Evolutionary conservation across 2,329 filamentous ascomycete genomes (phyloP), one percentile per base, ranked within the genome.

Genomic region (Chlorencoelia australis): DNA sequence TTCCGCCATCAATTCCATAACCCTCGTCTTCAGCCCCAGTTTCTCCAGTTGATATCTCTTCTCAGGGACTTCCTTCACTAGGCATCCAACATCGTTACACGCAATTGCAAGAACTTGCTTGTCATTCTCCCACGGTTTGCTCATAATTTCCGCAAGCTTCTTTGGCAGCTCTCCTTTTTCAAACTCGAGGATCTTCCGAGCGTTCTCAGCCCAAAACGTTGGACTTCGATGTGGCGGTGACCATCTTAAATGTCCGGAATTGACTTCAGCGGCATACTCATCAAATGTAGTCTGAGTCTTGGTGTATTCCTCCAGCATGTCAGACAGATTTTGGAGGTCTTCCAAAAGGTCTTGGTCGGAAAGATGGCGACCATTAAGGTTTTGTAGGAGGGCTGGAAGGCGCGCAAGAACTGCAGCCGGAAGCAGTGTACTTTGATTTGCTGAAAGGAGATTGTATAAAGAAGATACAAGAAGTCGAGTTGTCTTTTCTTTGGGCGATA

Each of bases 401-500:
- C 86, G 81, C 33, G 85, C 86, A 41, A 94, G 80, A 15, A 91
- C 81, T 1, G 91, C 88, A 3, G 82, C 80, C 6, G 89, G 88
- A 38, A 96, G 78, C 59, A 79, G 62, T 58, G 82, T 71, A 71
- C 82, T 66, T 64, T 74, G 60, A 68, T 85, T 79, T 42, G 68
- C 66, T 29, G 66, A 66, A 24, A 95, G 75, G 29, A 98, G 77
- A 62, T 94, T 96, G 58, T 82, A 74, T 26, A 98, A 73, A 6
- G 89, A 95, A 7, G 87, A 87, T 29, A 96, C 71, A 30, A 95
- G 75, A 36, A 98, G 72, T 19, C 91, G 79, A 1, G 89, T 96
- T 1, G 89, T 96, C 69, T 98, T 98, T 59, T 96, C 91, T 61
- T 98, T 98, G 29, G 89, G 88, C 2, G 91, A 96, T 27, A 94